phyloP scores from a whole-genome alignment of 805 yeast genomes.

The Yarrowia deformans region DNA sequence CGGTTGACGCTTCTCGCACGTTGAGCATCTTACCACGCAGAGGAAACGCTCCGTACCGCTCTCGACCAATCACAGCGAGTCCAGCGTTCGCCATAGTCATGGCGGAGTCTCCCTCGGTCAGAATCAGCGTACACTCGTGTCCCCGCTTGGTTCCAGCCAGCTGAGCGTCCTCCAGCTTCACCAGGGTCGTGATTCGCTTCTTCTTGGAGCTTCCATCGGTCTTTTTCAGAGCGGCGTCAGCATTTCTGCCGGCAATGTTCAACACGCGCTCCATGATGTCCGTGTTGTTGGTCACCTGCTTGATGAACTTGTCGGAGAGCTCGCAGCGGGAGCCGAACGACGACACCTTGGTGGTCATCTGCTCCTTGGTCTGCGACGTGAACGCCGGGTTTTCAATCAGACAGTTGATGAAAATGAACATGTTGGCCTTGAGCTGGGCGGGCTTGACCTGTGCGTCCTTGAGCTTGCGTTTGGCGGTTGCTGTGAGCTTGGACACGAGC shows the following conservation, averaged over 20 bases:
- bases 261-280: slow-evolving; percentile 72
- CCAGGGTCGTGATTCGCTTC: slow-evolving; percentile 84
- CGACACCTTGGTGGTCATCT: slow-evolving; percentile 82
- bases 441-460: slow-evolving; percentile 76
- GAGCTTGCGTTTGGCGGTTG: slow-evolving; percentile 72
- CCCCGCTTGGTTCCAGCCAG: slow-evolving; percentile 96
- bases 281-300: slow-evolving; percentile 68
- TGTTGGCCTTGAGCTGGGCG: slow-evolving; percentile 85
- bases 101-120: slow-evolving; percentile 98
- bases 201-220: slow-evolving; percentile 81
- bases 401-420: slow-evolving; percentile 91
- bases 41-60: slow-evolving; percentile 93
- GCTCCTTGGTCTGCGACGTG: slow-evolving; percentile 97
- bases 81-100: slow-evolving; percentile 91
- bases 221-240: slow-evolving; percentile 83
- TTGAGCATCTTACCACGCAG: slow-evolving; percentile 92
- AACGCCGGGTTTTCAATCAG: slow-evolving; percentile 95
- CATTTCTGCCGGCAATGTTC: slow-evolving; percentile 86
- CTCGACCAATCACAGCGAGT: slow-evolving; percentile 92
- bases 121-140: slow-evolving; percentile 85
- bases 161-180: slow-evolving; percentile 93
- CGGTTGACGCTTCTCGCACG: slow-evolving; percentile 96
- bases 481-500: slow-evolving; percentile 77
- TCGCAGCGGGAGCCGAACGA: slow-evolving; percentile 88
- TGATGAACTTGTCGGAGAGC: slow-evolving; percentile 79